These are phyloP conservation scores for Termitomyces eurrhizus DNA, from an alignment of 768 basidiomycete species.

Conservation along the genomic window DNA sequence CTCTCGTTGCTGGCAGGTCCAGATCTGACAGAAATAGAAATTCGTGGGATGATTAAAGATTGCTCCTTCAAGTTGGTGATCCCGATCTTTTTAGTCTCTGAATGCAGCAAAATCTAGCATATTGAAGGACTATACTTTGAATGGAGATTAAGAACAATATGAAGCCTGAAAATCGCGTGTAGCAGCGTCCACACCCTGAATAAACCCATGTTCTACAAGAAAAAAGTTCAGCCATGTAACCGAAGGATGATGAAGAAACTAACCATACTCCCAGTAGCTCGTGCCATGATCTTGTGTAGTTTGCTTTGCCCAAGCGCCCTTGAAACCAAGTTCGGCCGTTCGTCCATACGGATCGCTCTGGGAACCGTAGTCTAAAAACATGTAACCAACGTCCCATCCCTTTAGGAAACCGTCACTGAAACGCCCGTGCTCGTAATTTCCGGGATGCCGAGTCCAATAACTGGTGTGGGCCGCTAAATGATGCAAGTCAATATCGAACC, in stretches of 20 bases:
- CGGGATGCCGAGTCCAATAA: slow-evolving; percentile 46
- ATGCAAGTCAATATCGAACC: not conserved
- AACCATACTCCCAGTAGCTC: slow-evolving; percentile 67
- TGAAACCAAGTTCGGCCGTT: slow-evolving; percentile 61
- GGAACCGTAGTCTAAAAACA: slow-evolving; percentile 39
- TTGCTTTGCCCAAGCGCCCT: slow-evolving; percentile 51
- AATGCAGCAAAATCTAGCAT: not conserved
- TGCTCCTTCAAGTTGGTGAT: not conserved
- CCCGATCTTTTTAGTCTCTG: not conserved
- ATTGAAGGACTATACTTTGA: not conserved
- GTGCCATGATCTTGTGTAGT: slow-evolving; percentile 41
- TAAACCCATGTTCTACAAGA: slow-evolving; percentile 53
- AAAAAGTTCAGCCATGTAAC: not conserved
- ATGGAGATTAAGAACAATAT: slow-evolving; percentile 22
- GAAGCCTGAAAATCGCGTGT: slow-evolving; percentile 28
- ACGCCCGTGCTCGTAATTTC: slow-evolving; percentile 62
- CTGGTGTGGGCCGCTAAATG: slow-evolving; percentile 31
- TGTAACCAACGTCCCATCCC: slow-evolving; percentile 72
- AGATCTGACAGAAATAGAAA: not conserved
- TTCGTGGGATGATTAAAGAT: not conserved
- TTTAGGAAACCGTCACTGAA: slow-evolving; percentile 61
- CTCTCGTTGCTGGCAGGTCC: not conserved
- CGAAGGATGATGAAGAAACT: slow-evolving; percentile 12
- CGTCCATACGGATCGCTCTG: slow-evolving; percentile 15
- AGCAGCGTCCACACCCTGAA: slow-evolving; percentile 49